Conservation (phyloP, 805 yeast species). For the Alloascoidea hylecoeti region DNA sequence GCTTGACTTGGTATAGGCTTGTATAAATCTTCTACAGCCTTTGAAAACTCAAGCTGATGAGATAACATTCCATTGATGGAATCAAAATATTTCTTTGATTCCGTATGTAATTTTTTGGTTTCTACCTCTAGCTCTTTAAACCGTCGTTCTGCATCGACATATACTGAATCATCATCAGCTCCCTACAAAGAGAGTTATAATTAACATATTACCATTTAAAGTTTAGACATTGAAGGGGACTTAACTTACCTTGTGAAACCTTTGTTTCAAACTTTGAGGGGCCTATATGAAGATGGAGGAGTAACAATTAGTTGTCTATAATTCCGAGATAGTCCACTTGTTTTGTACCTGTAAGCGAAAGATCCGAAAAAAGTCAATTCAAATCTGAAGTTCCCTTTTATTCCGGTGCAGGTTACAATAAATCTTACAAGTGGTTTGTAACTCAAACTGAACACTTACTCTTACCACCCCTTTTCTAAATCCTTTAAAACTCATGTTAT, state of each 20-base stretch:
- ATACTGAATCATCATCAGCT: slow-evolving; percentile 69
- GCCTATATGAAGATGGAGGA: slow-evolving; percentile 39
- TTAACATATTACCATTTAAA: background rate
- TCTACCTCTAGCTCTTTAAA: slow-evolving; percentile 85
- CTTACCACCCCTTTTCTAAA: slow-evolving; percentile 65
- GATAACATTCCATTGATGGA: slow-evolving; percentile 91
- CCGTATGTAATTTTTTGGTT: slow-evolving; percentile 80
- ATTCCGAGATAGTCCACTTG: no score
- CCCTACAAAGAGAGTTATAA: slow-evolving; percentile 12
- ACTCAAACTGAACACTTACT: slow-evolving; percentile 19
- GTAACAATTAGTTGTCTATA: no score
- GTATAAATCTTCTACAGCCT: slow-evolving; percentile 89
- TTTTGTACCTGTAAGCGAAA: no score
- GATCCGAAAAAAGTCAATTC: background rate
- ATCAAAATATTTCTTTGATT: slow-evolving; percentile 76
- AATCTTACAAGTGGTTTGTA: no score
- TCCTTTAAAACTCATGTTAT: slow-evolving; percentile 93
- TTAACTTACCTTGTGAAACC: slow-evolving; percentile 68
- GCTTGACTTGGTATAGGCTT: slow-evolving; percentile 90
- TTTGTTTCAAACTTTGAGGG: slow-evolving; percentile 84
- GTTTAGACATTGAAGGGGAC: background rate
- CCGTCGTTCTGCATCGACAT: slow-evolving; percentile 90
- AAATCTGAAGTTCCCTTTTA: background rate
- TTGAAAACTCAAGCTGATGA: slow-evolving; percentile 91
- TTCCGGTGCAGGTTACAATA: background rate